phyloP scores from a whole-genome alignment of 2,329 filamentous ascomycete genomes.

The Penicillium sp. region DNA sequence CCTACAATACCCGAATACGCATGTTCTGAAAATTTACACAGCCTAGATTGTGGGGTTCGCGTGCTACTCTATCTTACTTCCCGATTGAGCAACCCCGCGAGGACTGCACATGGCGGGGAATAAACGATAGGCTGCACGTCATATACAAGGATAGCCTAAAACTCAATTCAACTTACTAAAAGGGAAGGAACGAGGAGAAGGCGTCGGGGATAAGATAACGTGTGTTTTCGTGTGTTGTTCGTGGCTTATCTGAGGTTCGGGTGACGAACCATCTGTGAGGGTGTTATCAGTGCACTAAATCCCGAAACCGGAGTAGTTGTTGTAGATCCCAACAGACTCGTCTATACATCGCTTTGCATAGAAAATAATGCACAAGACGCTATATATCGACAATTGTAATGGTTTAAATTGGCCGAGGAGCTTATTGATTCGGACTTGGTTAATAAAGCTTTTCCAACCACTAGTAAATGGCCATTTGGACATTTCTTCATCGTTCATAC shows the following conservation, averaged over 20 bases:
- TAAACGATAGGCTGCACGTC: neutral
- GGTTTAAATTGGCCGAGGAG: neutral
- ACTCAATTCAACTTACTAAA: neutral
- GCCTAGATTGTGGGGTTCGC: neutral
- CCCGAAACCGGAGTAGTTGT: neutral
- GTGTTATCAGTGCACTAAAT: neutral
- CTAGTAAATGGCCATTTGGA: neutral
- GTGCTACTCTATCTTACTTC: constrained; percentile 4
- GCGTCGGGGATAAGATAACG: neutral
- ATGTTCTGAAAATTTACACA: neutral
- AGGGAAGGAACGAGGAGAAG: neutral
- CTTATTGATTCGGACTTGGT: neutral
- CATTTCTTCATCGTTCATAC: neutral
- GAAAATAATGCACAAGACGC: neutral
- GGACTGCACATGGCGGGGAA: neutral
- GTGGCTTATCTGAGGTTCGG: neutral
- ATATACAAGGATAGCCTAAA: neutral
- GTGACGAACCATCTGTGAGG: neutral
- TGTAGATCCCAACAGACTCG: neutral
- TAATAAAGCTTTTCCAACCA: neutral
- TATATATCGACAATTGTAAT: neutral
- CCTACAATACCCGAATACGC: neutral
- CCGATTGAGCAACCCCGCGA: neutral
- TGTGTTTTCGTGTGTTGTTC: neutral
- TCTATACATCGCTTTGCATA: neutral